Conservation (phyloP, 768 basidiomycete genomes). For the Mycena haematopus region DNA sequence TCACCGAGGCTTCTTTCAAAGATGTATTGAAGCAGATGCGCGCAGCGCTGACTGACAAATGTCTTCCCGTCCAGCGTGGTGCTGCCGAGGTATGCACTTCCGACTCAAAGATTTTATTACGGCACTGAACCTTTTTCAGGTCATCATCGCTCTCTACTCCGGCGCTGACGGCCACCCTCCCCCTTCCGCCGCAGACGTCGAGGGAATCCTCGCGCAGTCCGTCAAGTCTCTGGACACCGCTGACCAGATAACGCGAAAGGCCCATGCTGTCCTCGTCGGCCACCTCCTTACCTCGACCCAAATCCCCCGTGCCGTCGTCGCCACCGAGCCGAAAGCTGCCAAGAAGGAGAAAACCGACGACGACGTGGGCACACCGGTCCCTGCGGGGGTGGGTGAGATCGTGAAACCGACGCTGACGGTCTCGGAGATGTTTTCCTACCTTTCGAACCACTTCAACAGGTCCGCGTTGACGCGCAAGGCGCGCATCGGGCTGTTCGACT, state of each 20-base stretch:
- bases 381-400: slow-evolving; percentile 45
- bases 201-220: slow-evolving; percentile 70
- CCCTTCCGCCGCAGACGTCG: slow-evolving; percentile 70
- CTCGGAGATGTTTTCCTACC: slow-evolving; percentile 80
- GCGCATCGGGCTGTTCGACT: slow-evolving; percentile 87
- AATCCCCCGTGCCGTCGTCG: slow-evolving; percentile 57
- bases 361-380: slow-evolving; percentile 56
- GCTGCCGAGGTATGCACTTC: slow-evolving; percentile 69
- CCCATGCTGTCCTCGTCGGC: slow-evolving; percentile 81
- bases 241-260: slow-evolving; percentile 26
- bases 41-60: slow-evolving; percentile 78
- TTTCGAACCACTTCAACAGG: slow-evolving; percentile 86
- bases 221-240: slow-evolving; percentile 74
- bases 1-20: slow-evolving; percentile 77
- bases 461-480: slow-evolving; percentile 68
- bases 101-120: background rate
- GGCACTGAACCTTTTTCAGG: slow-evolving; percentile 40
- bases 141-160: slow-evolving; percentile 62
- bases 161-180: slow-evolving; percentile 58
- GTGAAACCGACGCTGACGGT: slow-evolving; percentile 75
- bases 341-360: slow-evolving; percentile 70
- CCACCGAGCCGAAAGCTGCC: slow-evolving; percentile 44
- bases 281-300: slow-evolving; percentile 88
- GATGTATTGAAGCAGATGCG: slow-evolving; percentile 89
- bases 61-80: slow-evolving; percentile 83